Base-by-base conservation (phyloP, 2,329 filamentous ascomycete species). In the Colletotrichum godetiae region DNA sequence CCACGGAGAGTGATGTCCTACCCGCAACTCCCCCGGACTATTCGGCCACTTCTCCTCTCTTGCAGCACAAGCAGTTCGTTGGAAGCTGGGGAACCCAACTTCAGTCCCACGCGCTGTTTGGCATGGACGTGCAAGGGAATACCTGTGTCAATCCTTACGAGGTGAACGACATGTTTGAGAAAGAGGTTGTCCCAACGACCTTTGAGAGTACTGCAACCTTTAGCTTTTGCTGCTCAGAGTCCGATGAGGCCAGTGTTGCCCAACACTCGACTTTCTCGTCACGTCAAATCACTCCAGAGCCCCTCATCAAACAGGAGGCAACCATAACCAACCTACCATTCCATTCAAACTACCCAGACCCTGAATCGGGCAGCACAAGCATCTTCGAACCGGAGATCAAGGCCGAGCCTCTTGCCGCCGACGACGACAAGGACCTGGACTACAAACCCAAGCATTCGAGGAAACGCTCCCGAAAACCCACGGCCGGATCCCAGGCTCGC, bases 1-100 rank as follows among this genome's bases (percentile, higher is more conserved):
- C 79, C 4, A 77, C 81, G 5, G 84, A 86, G n/a, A 81, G 80
- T 67, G 84, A 87, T 63, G 78, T 80, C 29, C 81, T 79, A 63
- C 84, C 84, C 11, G 77, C 79, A 33, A 85, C 85, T 2, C 83
- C 84, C 2, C 78, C 80, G 13, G 84, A 85, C 56, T 76, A 79
- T 35, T 77, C 79, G 31, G 59, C 79, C 22, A 76, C 81, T 58
- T 78, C 82, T n/a, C 80, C 81, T 1, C 81, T 75, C 55, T 68
- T 77, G 6, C 55, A 67, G 19, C 77, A 79, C 1, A 74, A 76
- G 57, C 62, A 68, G 12, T 69, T 56, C 31, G 13, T 29, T 1
- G 52, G 55, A 11, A 35, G 56, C 5, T 76, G 73, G 68, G 63
- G 68, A 10, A 6, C 31, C 11, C 64, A 73, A 19, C 67, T 52